phyloP scores from a whole-genome alignment of 257 asterid genomes.

The Solanum medicagineum region DNA sequence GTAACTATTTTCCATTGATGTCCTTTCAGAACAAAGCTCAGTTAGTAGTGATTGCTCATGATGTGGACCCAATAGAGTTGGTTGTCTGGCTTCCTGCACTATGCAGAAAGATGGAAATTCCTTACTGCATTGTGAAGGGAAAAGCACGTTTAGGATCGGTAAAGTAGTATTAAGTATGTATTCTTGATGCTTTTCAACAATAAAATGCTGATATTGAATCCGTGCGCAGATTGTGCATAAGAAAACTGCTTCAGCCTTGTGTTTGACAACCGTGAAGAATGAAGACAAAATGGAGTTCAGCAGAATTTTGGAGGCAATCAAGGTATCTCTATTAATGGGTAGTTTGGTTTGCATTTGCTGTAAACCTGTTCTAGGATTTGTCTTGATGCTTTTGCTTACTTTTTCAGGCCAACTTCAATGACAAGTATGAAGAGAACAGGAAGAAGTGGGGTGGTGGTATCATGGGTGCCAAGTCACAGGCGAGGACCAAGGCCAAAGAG shows the following conservation, averaged over 20 bases:
- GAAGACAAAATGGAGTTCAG: neutral
- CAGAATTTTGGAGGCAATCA: neutral
- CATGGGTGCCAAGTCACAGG: neutral
- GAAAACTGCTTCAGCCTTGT: neutral
- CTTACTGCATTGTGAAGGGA: neutral
- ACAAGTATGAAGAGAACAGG: neutral
- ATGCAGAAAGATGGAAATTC: neutral
- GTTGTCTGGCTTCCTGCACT: neutral
- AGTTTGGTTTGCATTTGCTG: neutral
- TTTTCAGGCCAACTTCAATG: neutral
- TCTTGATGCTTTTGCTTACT: neutral
- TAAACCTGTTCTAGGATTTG: neutral
- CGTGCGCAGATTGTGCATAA: constrained; percentile 13
- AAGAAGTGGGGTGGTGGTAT: neutral
- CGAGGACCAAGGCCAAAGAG: neutral
- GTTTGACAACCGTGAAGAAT: neutral
- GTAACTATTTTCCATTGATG: neutral
- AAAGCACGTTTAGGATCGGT: constrained; percentile 21
- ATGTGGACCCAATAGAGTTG: neutral
- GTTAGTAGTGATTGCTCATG: constrained; percentile 38
- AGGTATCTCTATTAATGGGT: constrained; percentile 5
- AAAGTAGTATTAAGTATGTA: neutral
- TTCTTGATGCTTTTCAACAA: neutral
- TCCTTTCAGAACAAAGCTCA: constrained; percentile 31
- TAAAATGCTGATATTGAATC: neutral